Percentiles rank a stretch among this genome's conserved stretches.
These are phyloP conservation scores for Acer campestre DNA, from an alignment of 345 rosid genomes.

Conservation along the genomic window DNA sequence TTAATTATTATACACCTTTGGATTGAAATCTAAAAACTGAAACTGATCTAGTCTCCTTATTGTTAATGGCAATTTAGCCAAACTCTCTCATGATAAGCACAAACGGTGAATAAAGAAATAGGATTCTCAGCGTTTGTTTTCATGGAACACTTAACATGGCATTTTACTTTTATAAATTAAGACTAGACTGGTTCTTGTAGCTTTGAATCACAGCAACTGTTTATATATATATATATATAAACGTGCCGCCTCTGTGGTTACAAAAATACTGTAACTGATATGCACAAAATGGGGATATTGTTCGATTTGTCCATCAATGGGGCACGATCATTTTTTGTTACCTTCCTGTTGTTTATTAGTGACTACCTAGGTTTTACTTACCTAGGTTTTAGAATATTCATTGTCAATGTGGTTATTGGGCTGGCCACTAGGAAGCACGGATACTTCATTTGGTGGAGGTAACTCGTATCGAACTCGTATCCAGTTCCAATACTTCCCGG, in stretches of 20 bases:
- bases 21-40: no score
- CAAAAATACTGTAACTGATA: neutral
- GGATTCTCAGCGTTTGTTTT: slow-evolving; percentile 1
- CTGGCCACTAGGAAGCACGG: no score
- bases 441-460: no score
- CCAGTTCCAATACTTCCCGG: no score
- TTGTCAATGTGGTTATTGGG: neutral
- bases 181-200: slow-evolving; percentile 1
- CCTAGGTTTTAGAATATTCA: slow-evolving; percentile 1
- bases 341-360: neutral
- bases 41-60: no score
- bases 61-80: no score
- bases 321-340: no score
- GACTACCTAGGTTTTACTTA: neutral
- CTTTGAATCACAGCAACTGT: slow-evolving; percentile 20
- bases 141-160: slow-evolving; percentile 25
- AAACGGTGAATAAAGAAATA: slow-evolving; percentile 7
- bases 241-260: neutral
- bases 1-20: no score
- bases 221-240: neutral
- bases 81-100: neutral
- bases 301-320: slow-evolving; percentile 13
- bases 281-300: neutral
- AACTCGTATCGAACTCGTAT: no score
- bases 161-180: neutral